phyloP scores from a whole-genome alignment of 1,284 basidiomycete species.

The Cutaneotrichosporon spelunceum region DNA sequence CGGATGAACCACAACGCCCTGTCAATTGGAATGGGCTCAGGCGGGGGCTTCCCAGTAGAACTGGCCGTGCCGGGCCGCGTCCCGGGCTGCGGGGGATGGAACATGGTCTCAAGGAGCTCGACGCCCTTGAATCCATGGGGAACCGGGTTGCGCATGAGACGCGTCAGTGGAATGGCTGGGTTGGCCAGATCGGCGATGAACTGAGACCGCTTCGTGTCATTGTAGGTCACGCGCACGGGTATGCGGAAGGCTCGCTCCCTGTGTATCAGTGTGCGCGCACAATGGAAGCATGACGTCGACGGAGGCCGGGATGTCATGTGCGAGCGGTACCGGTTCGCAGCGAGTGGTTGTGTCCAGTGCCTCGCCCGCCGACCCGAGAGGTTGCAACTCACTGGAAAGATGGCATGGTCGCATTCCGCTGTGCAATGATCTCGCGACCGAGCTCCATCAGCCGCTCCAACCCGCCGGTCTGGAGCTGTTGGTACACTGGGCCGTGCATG shows the following conservation, averaged over 20 bases:
- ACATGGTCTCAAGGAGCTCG: constrained; percentile 83
- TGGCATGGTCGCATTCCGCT: constrained; percentile 52
- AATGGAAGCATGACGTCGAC: background rate
- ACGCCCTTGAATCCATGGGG: constrained; percentile 91
- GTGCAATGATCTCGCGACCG: constrained; percentile 72
- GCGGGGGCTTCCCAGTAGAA: constrained; percentile 26
- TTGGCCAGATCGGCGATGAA: constrained; percentile 93
- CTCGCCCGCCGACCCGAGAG: background rate
- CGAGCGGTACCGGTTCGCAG: too few species aligned
- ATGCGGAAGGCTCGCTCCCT: constrained; percentile 76
- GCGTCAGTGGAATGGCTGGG: constrained; percentile 78
- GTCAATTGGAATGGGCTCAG: constrained; percentile 73
- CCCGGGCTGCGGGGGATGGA: constrained; percentile 46
- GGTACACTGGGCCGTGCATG: constrained; percentile 57
- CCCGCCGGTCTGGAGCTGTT: constrained; percentile 55
- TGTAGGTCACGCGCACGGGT: constrained; percentile 82
- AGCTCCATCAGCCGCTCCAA: constrained; percentile 70
- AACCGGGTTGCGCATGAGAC: constrained; percentile 76
- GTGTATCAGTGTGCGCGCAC: background rate
- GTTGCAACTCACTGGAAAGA: constrained; percentile 22
- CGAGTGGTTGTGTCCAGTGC: too few species aligned
- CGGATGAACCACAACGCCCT: constrained; percentile 94
- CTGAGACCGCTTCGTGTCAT: constrained; percentile 78
- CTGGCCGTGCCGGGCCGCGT: background rate
- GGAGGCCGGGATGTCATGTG: background rate